phyloP scores from a whole-genome alignment of 192 early-diverging fungal species.

The Linnemannia zychae region DNA sequence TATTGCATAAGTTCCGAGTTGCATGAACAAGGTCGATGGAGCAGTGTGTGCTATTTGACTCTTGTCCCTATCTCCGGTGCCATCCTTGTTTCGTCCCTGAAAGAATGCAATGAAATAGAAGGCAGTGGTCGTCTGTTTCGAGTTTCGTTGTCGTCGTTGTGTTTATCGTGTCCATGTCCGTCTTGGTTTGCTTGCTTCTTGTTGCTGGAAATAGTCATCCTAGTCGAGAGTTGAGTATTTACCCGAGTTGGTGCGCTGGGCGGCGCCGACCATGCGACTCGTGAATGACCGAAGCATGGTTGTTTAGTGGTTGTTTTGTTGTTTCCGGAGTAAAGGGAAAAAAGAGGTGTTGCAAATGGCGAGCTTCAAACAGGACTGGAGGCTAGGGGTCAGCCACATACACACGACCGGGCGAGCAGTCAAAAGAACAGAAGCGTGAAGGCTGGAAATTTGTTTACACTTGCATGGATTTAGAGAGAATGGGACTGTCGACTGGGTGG shows the following conservation, averaged over 20 bases:
- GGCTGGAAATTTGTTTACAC: neutral
- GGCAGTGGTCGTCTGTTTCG: neutral
- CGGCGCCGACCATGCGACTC: conserved; percentile 26
- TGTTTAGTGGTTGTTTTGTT: neutral
- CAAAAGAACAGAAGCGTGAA: neutral
- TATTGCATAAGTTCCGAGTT: neutral
- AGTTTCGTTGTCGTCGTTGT: neutral
- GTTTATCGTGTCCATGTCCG: neutral
- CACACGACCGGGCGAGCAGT: neutral
- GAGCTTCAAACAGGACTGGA: neutral
- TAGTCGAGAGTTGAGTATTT: neutral
- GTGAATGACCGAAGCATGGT: conserved; percentile 44
- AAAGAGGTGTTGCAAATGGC: neutral
- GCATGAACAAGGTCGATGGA: no score
- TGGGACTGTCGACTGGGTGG: neutral
- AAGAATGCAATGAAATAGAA: neutral
- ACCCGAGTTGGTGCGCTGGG: conserved; percentile 25
- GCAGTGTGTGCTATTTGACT: neutral
- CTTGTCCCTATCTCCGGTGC: neutral
- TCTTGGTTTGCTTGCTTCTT: neutral
- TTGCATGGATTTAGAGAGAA: neutral
- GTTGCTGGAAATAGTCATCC: neutral
- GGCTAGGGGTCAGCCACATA: neutral
- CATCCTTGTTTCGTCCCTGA: neutral
- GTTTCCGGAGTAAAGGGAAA: neutral